Evolutionary conservation across 345 rosid species (phyloP).

Genomic region (Clarkia xantiana): DNA sequence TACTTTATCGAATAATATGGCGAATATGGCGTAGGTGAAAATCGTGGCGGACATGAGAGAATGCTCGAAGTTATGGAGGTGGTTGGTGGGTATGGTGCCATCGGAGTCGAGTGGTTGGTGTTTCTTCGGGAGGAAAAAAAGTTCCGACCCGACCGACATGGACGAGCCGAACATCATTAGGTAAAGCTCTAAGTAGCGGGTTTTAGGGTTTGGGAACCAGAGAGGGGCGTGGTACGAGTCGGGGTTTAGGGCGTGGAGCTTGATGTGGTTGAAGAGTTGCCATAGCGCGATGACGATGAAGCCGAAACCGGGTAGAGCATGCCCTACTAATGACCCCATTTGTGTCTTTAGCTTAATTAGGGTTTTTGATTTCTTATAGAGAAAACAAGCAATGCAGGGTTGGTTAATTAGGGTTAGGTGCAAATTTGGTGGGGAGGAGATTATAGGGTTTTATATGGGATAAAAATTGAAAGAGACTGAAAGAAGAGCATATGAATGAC

Average conservation of each 20-base stretch:
- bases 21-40: constrained; percentile 43
- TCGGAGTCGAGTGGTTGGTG: constrained; percentile 72
- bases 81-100: constrained; percentile 68
- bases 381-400: too few relatives aligned
- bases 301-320: constrained; percentile 56
- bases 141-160: constrained; percentile 66
- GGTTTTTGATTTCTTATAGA: too few relatives aligned
- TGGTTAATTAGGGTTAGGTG: too few relatives aligned
- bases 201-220: constrained; percentile 50
- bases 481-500: too few relatives aligned
- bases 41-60: constrained; percentile 52
- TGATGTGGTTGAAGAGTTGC: constrained; percentile 70
- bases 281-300: constrained; percentile 59
- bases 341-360: too few relatives aligned
- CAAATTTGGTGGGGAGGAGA: too few relatives aligned
- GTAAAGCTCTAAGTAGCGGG: constrained; percentile 45
- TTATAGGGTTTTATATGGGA: too few relatives aligned
- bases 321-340: constrained; percentile 76
- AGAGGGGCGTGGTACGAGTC: constrained; percentile 32
- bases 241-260: constrained; percentile 35
- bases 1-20: constrained; percentile 37
- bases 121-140: constrained; percentile 50
- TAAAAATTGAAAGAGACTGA: too few relatives aligned
- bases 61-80: constrained; percentile 83
- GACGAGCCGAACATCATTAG: constrained; percentile 41